Conservation (phyloP, 2,329 filamentous ascomycete genomes). For the Nectriaceae sp. region DNA sequence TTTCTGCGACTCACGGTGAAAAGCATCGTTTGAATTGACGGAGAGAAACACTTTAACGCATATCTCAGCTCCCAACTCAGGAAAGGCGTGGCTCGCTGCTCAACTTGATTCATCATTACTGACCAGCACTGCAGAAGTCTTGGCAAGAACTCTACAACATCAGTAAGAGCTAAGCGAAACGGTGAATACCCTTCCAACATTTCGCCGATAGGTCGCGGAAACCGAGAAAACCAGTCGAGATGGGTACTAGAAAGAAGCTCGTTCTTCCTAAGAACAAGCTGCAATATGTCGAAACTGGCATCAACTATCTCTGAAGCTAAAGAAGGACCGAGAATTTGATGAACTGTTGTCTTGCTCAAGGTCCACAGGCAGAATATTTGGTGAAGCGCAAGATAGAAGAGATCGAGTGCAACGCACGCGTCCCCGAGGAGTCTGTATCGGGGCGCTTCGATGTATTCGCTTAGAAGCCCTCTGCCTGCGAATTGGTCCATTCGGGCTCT, state of each 20-base stretch:
- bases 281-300: conserved; percentile 21
- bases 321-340: conserved; percentile 22
- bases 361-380: conserved; percentile 65
- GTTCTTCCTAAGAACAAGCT: conserved; percentile 24
- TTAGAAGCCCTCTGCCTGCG: conserved; percentile 15
- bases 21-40: conserved; percentile 24
- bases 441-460: conserved; percentile 41
- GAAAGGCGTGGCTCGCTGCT: conserved; percentile 28
- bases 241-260: conserved; percentile 21
- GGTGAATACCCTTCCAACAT: conserved; percentile 1
- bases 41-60: conserved; percentile 28
- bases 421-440: conserved; percentile 57
- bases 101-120: conserved; percentile 8
- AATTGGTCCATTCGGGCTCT: conserved; percentile 23
- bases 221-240: conserved; percentile 32
- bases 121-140: conserved; percentile 25
- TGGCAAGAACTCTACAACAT: conserved; percentile 26
- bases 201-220: conserved; percentile 18
- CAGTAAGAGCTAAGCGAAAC: conserved; percentile 2
- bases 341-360: conserved; percentile 36
- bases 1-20: conserved; percentile 33
- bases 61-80: conserved; percentile 27
- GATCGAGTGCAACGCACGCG: conserved; percentile 58
- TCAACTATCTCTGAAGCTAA: conserved; percentile 16
- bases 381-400: conserved; percentile 66